These are phyloP conservation scores for Eucalyptus fibrosa DNA, from an alignment of 345 rosid genomes.

Conservation along the genomic window DNA sequence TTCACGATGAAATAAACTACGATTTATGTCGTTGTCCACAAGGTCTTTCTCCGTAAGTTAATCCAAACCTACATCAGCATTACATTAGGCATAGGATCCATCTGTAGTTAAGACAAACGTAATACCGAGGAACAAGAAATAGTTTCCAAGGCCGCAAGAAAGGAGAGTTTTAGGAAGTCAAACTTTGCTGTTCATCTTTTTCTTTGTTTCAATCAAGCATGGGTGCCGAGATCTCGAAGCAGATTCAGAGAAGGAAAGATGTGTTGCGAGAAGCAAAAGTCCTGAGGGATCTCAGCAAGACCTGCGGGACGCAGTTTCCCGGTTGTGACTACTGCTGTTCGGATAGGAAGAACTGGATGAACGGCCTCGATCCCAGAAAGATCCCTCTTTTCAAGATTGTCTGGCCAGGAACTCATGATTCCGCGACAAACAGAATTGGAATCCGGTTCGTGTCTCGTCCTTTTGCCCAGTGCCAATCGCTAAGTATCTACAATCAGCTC, in stretches of 20 bases:
- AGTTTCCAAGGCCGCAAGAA: neutral
- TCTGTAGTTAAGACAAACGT: neutral
- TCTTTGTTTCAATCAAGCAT: constrained; percentile 3
- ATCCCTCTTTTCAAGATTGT: constrained; percentile 60
- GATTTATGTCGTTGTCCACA: neutral
- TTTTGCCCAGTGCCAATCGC: constrained; percentile 79
- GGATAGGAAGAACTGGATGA: constrained; percentile 81
- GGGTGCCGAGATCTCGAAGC: constrained; percentile 69
- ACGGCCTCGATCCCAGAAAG: constrained; percentile 35
- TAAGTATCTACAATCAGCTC: constrained; percentile 66
- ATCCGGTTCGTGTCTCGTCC: constrained; percentile 60
- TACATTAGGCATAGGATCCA: neutral
- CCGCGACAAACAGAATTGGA: constrained; percentile 88
- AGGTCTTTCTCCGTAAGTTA: neutral
- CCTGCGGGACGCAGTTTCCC: constrained; percentile 42
- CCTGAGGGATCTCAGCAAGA: constrained; percentile 29
- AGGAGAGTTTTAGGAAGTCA: neutral
- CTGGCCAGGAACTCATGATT: constrained; percentile 97
- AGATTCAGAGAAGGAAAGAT: constrained; percentile 31
- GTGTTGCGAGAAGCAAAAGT: constrained; percentile 37
- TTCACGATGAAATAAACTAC: neutral
- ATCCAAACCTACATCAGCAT: neutral
- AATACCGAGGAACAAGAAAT: neutral
- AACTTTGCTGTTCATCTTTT: neutral
- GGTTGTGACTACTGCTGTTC: constrained; percentile 47